Evolutionary conservation across 2,329 filamentous ascomycete genomes (phyloP), one percentile per base, ranked within the genome.

Genomic region (Sporothrix pallida): DNA sequence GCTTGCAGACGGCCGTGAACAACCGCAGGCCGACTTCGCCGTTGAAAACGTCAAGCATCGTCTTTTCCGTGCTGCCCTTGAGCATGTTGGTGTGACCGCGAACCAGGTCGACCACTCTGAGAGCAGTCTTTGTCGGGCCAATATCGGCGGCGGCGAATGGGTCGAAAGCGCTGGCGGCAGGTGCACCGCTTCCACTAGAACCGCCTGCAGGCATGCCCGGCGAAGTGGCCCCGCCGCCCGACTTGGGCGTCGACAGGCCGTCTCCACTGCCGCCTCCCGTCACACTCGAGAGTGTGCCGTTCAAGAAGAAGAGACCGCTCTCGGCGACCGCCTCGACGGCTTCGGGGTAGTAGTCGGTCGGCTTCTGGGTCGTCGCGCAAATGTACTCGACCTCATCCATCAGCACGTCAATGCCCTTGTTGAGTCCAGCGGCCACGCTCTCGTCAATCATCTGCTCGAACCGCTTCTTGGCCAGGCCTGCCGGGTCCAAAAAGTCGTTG

Each of bases 371-470:
- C 0, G 95, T 97, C 20, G 93, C 94, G 78, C 94, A 94, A 50
- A 99, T 88, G 80, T 97, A 98, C 81, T 99, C 96, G 42, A 98
- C 95, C 83, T 99, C 96, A 78, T 97, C 94, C 92, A 99, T 98
- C 60, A 99, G 88, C 73, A 98, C 96, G 79, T 99, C 95, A 76
- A 99, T 98, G 76, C 96, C 96, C 84, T 97, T 98, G 82, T 98
- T 98, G 76, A 99, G 85, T 1, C 97, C 97, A 9, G 95, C 94
- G 3, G 96, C 96, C 8, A 99, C 96, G 75, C 93, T 93, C 83
- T 98, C 96, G 80, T 99, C 96, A 1, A 99, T 90, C 92, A 98
- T 97, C 80, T 98, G 95, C 85, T 99, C 96, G 79, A 98, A 99
- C 77, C 93, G 94, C 84, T 98, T 98, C 88, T 99, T 99, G 76